Evolutionary conservation across 2,329 filamentous ascomycete genomes (phyloP).

Genomic region (Juglanconis sp.): DNA sequence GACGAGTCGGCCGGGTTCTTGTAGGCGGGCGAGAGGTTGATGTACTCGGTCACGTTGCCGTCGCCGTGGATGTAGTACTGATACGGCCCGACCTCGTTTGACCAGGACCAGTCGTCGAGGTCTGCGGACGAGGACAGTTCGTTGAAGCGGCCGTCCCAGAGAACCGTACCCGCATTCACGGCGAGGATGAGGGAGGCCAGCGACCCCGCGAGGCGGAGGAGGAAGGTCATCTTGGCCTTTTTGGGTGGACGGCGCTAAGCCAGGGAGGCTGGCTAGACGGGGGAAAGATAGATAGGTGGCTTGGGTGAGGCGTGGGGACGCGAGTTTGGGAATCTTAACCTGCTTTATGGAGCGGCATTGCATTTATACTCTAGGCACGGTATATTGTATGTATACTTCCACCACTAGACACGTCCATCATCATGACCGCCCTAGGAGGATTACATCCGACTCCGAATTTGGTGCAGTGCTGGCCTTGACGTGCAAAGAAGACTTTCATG

Average conservation of each 20-base stretch:
- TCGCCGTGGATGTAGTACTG: slow-evolving; percentile 75
- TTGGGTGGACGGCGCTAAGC: slow-evolving; percentile 9
- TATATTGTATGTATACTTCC: too few relatives aligned
- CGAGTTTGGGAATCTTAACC: too few relatives aligned
- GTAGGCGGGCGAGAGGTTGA: slow-evolving; percentile 57
- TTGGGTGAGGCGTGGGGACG: too few relatives aligned
- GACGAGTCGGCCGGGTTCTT: slow-evolving; percentile 62
- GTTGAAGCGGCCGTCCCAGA: slow-evolving; percentile 68
- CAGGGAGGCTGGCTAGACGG: neutral
- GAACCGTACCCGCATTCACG: slow-evolving; percentile 40
- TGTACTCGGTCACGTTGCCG: slow-evolving; percentile 53
- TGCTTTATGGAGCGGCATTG: too few relatives aligned
- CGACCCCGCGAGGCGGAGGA: slow-evolving; percentile 2
- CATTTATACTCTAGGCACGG: too few relatives aligned
- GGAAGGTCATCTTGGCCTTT: neutral
- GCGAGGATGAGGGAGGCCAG: slow-evolving; percentile 27
- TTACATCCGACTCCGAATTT: too few relatives aligned
- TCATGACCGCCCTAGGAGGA: too few relatives aligned
- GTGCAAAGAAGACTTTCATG: too few relatives aligned
- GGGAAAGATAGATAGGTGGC: too few relatives aligned
- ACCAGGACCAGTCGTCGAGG: slow-evolving; percentile 62
- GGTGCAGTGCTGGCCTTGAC: too few relatives aligned
- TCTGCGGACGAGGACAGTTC: slow-evolving; percentile 51
- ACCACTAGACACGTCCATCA: too few relatives aligned
- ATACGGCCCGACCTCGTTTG: slow-evolving; percentile 66